A percentile compares a stretch with the other conserved stretches of the same genome.
These are phyloP conservation scores for Polyporus tsugae DNA, from an alignment of 1,284 basidiomycete species.

Conservation along the genomic window DNA sequence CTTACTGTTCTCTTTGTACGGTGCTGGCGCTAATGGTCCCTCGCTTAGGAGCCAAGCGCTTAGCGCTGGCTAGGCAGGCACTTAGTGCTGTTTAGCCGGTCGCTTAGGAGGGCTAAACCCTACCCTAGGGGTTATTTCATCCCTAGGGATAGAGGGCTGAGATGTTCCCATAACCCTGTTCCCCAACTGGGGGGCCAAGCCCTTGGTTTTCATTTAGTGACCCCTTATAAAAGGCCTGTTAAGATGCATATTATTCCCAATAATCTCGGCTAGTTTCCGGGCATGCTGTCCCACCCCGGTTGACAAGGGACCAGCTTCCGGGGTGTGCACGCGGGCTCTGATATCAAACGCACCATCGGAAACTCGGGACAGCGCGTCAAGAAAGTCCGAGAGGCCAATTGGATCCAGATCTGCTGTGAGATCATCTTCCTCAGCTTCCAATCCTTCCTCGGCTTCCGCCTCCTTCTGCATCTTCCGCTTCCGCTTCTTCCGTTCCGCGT, in stretches of 20 bases:
- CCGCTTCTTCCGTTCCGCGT: background rate
- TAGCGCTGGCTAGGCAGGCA: no score
- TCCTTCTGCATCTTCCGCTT: conserved; percentile 6
- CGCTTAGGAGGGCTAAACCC: no score
- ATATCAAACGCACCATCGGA: background rate
- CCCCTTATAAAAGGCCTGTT: no score
- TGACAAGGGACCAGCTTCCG: background rate
- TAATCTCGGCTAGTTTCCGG: background rate
- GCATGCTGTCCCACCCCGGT: background rate
- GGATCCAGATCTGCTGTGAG: background rate
- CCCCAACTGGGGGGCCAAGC: no score
- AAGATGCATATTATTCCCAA: background rate
- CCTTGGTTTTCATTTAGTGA: no score
- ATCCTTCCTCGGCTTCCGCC: background rate
- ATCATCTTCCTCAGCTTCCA: background rate
- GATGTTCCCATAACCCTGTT: no score
- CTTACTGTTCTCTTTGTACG: no score
- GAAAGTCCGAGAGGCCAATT: background rate
- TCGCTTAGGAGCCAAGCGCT: no score
- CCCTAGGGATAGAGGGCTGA: no score
- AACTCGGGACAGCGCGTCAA: background rate
- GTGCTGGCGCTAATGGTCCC: no score
- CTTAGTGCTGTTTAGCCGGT: no score
- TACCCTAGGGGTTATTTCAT: no score
- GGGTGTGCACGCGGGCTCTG: background rate